Base-by-base conservation (phyloP, 2,329 filamentous ascomycete species). In the Chrysoporthe cubensis region DNA sequence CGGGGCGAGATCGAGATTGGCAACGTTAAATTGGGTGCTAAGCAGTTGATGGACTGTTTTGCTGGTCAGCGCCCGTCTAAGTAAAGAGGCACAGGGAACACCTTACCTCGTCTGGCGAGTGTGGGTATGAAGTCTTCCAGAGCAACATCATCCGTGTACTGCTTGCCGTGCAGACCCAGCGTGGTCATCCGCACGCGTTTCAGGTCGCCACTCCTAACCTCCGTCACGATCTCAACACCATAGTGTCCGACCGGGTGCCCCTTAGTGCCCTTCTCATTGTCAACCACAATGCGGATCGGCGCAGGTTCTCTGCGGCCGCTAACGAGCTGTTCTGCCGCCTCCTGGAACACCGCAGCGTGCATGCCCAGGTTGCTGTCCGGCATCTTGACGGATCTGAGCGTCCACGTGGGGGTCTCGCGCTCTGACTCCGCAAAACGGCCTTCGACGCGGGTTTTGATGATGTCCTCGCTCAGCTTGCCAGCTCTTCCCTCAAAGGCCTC, bases 381-480 rank as follows among this genome's bases (percentile, higher is more conserved):
- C 76, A 89, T 85, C 68, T 85, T 87, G 16, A 88, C 85, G 26
- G 89, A 91, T 48, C 93, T 88, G 43, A 96, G 85, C 43, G 91
- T 91, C 94, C 93, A 97, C 73, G 87, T 88, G 18, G 89, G 85
- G 68, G 90, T 87, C 77, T 97, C 93, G 68, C 94, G 88, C 80
- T 97, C 93, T n/a, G 82, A 78, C 76, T 97, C 94, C 0, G 91
- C 82, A 74, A 96, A 97, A 13, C 94, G 88, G 6, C 90, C 91
- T 78, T 97, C 95, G 16, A 97, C 88, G 71, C 90, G 89, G 9
- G 94, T 94, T 79, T 95, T 96, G 60, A 90, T 88, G 14, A 97
- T 84, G 71, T 98, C 96, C 78, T 98, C 95, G 40, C 89, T 88
- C 79, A 93, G 90, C 69, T 90, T 92, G 21, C 84, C 82, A 1